Evolutionary conservation across 257 asterid species (phyloP).

Genomic region (Petrea volubilis): DNA sequence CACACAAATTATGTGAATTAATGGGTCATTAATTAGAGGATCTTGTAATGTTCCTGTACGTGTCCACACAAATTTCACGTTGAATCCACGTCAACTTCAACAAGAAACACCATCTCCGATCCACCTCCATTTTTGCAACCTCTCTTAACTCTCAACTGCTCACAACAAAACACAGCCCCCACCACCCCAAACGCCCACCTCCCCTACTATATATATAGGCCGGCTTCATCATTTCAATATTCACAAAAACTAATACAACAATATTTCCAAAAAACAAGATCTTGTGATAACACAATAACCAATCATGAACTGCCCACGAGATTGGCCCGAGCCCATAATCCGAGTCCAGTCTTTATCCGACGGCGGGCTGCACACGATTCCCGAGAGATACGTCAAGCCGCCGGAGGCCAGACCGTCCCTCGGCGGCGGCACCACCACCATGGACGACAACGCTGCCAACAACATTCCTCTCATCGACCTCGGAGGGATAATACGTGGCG

Average conservation of each 20-base stretch:
- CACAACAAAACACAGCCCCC: neutral
- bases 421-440: neutral
- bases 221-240: neutral
- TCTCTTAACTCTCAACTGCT: neutral
- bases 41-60: neutral
- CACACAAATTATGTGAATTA: neutral
- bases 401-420: slow-evolving; percentile 29
- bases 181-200: neutral
- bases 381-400: slow-evolving; percentile 46
- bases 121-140: neutral
- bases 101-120: neutral
- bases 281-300: neutral
- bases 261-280: neutral
- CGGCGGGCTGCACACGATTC: slow-evolving; percentile 34
- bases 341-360: slow-evolving; percentile 59
- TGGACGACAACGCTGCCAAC: slow-evolving; percentile 21
- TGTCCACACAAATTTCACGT: slow-evolving; percentile 1
- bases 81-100: neutral
- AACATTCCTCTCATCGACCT: slow-evolving; percentile 50
- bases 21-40: neutral
- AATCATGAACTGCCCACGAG: slow-evolving; percentile 27
- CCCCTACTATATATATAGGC: neutral
- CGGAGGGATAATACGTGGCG: slow-evolving; percentile 5
- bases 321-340: slow-evolving; percentile 64
- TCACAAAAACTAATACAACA: neutral